Conservation (phyloP, 345 rosid genomes). For the Citrus hindsii region DNA sequence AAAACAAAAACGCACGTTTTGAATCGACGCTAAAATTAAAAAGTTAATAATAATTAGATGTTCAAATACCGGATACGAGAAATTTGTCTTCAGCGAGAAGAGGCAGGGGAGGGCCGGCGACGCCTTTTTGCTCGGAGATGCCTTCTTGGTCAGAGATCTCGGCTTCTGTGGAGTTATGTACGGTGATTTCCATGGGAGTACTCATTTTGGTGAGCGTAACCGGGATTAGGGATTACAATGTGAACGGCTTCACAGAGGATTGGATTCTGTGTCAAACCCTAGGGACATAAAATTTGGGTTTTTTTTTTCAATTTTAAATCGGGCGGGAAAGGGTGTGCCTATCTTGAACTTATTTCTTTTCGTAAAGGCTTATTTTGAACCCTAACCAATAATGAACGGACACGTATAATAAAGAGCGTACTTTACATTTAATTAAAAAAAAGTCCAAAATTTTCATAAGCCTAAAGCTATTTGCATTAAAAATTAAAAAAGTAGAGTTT, state of each 20-base stretch:
- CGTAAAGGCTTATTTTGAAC: not conserved
- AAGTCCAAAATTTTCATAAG: no score
- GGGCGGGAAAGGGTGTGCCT: constrained; percentile 15
- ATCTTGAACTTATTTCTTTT: no score
- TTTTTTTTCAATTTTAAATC: not conserved
- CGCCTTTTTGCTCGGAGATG: constrained; percentile 26
- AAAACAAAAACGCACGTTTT: not conserved
- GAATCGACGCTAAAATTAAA: not conserved
- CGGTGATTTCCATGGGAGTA: constrained; percentile 65
- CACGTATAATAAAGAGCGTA: not conserved
- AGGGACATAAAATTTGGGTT: not conserved
- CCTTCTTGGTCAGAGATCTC: constrained; percentile 29
- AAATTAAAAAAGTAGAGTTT: no score
- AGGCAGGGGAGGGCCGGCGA: constrained; percentile 28
- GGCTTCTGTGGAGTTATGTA: constrained; percentile 20
- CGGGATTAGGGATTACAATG: constrained; percentile 10
- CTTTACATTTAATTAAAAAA: no score
- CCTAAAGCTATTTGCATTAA: no score
- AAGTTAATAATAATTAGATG: not conserved
- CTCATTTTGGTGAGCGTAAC: constrained; percentile 30
- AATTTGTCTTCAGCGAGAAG: constrained; percentile 38
- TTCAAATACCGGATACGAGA: constrained; percentile 62
- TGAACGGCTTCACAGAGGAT: constrained; percentile 1
- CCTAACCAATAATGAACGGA: not conserved
- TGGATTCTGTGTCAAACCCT: constrained; percentile 9